These are phyloP conservation scores for Forsythia viridissima DNA, from an alignment of 257 asterid species.

Conservation along the genomic window DNA sequence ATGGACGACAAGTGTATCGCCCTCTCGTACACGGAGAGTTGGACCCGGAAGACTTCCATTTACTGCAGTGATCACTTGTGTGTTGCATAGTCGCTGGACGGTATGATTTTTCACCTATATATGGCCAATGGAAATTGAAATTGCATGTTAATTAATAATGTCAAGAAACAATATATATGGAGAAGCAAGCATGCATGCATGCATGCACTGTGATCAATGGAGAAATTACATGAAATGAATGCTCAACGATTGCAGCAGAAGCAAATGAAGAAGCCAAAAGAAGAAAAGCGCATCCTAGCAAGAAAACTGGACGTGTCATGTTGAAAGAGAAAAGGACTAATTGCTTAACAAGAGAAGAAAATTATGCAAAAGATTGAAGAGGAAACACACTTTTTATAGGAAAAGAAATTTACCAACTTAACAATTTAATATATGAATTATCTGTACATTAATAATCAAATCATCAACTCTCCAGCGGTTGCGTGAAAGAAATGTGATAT, in stretches of 20 bases:
- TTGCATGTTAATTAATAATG: neutral
- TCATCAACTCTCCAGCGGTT: slow-evolving; percentile 9
- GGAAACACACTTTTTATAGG: neutral
- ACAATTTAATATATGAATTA: too few species aligned
- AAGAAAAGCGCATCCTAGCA: slow-evolving; percentile 23
- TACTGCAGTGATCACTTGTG: slow-evolving; percentile 64
- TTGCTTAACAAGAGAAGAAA: neutral
- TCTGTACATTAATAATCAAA: too few species aligned
- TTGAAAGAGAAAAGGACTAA: neutral
- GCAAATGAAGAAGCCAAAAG: slow-evolving; percentile 28
- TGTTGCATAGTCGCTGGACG: slow-evolving; percentile 44
- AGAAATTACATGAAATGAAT: slow-evolving; percentile 41
- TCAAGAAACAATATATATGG: neutral
- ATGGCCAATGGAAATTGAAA: neutral
- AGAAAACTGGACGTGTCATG: slow-evolving; percentile 21
- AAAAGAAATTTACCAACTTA: neutral
- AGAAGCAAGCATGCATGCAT: too few species aligned
- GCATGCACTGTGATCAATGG: too few species aligned
- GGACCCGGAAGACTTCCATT: slow-evolving; percentile 75
- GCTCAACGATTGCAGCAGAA: slow-evolving; percentile 42
- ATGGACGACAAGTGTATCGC: slow-evolving; percentile 63
- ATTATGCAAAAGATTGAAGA: neutral
- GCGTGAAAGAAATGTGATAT: slow-evolving; percentile 35
- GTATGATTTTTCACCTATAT: slow-evolving; percentile 60
- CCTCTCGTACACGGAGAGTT: slow-evolving; percentile 51